Percentiles rank a stretch among this genome's conserved stretches.
These are phyloP conservation scores for Leccinellum luteum DNA, from an alignment of 768 basidiomycete species.

Conservation along the genomic window DNA sequence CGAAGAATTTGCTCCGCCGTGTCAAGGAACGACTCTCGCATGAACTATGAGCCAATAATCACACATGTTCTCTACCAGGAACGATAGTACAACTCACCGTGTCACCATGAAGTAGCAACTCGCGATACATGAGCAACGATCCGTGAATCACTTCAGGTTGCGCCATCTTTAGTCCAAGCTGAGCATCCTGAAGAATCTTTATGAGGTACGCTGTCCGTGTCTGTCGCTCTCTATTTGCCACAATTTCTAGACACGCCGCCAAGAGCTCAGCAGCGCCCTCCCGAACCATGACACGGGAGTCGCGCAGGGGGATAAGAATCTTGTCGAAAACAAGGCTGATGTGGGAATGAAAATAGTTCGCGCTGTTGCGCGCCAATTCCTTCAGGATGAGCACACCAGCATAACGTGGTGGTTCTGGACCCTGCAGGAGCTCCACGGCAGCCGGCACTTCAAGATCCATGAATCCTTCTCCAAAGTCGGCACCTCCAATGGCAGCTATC, in stretches of 20 bases:
- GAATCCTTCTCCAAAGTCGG: constrained; percentile 82
- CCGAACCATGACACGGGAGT: constrained; percentile 84
- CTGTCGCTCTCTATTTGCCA: constrained; percentile 69
- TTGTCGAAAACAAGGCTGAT: constrained; percentile 89
- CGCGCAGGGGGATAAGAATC: constrained; percentile 86
- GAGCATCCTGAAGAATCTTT: constrained; percentile 88
- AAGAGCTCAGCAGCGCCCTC: constrained; percentile 93
- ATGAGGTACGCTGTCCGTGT: constrained; percentile 62
- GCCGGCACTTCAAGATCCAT: constrained; percentile 88
- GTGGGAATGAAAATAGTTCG: constrained; percentile 83
- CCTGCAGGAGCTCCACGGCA: constrained; percentile 76
- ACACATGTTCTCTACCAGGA: not conserved
- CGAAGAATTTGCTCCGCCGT: constrained; percentile 88
- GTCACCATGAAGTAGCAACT: constrained; percentile 89
- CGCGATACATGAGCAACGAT: constrained; percentile 86
- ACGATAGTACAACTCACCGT: constrained; percentile 56
- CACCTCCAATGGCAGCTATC: constrained; percentile 81
- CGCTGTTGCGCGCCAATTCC: constrained; percentile 88
- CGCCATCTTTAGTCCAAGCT: constrained; percentile 71
- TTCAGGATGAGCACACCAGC: constrained; percentile 93
- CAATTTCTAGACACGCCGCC: constrained; percentile 90
- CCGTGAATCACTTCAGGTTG: constrained; percentile 92
- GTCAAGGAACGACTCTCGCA: constrained; percentile 82
- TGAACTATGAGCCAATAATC: constrained; percentile 53
- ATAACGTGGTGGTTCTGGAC: constrained; percentile 80